These are phyloP conservation scores for Daldinia concentrica DNA, from an alignment of 495 filamentous ascomycete species.

Conservation along the genomic window DNA sequence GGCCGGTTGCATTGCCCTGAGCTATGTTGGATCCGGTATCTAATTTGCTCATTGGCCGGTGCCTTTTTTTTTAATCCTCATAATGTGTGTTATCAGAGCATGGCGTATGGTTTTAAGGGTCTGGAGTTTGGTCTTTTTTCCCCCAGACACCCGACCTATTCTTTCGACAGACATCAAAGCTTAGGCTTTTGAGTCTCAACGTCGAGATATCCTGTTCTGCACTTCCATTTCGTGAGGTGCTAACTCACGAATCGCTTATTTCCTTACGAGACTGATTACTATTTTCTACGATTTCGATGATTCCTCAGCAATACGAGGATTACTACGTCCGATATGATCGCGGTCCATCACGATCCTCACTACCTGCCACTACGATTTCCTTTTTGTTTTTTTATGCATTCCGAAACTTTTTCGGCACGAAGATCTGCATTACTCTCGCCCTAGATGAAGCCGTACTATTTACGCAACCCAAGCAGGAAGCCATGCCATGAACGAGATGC, in stretches of 20 bases:
- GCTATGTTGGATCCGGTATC: slow-evolving; percentile 45
- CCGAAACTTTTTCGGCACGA: slow-evolving; percentile 4
- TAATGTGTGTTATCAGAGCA: slow-evolving; percentile 39
- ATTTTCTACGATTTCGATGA: slow-evolving; percentile 34
- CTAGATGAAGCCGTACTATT: neutral
- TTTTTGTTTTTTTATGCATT: slow-evolving; percentile 25
- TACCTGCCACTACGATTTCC: slow-evolving; percentile 23
- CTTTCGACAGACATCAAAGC: slow-evolving; percentile 10
- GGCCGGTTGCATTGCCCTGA: slow-evolving; percentile 43
- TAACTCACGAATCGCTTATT: slow-evolving; percentile 28
- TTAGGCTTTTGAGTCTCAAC: slow-evolving; percentile 17
- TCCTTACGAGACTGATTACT: slow-evolving; percentile 30
- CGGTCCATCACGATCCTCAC: slow-evolving; percentile 32
- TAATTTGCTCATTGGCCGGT: slow-evolving; percentile 32
- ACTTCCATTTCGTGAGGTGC: neutral
- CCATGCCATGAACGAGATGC: slow-evolving; percentile 20
- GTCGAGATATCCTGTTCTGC: slow-evolving; percentile 14
- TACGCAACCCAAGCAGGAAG: slow-evolving; percentile 2
- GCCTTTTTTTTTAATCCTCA: slow-evolving; percentile 2
- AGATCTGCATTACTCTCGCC: neutral
- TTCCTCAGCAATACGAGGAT: slow-evolving; percentile 28
- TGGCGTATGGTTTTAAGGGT: slow-evolving; percentile 39
- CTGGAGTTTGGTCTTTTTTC: slow-evolving; percentile 16
- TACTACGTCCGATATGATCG: slow-evolving; percentile 36
- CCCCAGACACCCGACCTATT: slow-evolving; percentile 14